phyloP scores from a whole-genome alignment of 805 yeast species.

The Yarrowia sp. region DNA sequence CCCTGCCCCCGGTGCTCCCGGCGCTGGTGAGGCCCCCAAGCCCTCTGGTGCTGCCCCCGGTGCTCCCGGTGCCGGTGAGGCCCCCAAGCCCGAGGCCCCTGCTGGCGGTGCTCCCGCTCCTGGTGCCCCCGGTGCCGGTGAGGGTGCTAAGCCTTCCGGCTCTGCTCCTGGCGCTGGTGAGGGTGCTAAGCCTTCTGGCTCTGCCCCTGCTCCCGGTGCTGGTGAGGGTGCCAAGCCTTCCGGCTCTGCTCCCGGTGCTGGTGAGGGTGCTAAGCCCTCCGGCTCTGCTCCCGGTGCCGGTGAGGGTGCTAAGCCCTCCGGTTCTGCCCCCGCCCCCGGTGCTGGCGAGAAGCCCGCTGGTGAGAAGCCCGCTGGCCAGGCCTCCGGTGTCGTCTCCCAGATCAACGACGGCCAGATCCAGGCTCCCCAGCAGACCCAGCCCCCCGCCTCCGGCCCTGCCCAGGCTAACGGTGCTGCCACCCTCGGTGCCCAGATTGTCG shows the following conservation, averaged over 20 bases:
- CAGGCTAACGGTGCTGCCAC: conserved; percentile 38
- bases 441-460: conserved; percentile 27
- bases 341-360: conserved; percentile 4
- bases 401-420: conserved; percentile 29
- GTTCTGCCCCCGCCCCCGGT: conserved; percentile 1
- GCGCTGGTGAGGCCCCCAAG: not conserved
- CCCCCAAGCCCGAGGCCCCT: no score
- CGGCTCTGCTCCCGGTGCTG: conserved; percentile 15
- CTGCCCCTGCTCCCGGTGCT: conserved; percentile 9
- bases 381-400: conserved; percentile 21
- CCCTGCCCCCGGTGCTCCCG: conserved; percentile 2
- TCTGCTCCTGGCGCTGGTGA: conserved; percentile 15
- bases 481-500: conserved; percentile 20
- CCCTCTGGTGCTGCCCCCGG: not conserved
- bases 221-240: not conserved
- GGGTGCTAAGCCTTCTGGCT: conserved; percentile 3
- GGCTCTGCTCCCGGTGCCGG: conserved; percentile 10
- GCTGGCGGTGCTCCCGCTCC: not conserved
- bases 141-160: not conserved
- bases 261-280: conserved; percentile 1
- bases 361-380: conserved; percentile 2
- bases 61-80: conserved; percentile 16
- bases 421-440: conserved; percentile 27
- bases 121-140: conserved; percentile 11
- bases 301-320: not conserved